Conservation (phyloP, 2,329 filamentous ascomycete genomes). For the Colletotrichum noveboracense region DNA sequence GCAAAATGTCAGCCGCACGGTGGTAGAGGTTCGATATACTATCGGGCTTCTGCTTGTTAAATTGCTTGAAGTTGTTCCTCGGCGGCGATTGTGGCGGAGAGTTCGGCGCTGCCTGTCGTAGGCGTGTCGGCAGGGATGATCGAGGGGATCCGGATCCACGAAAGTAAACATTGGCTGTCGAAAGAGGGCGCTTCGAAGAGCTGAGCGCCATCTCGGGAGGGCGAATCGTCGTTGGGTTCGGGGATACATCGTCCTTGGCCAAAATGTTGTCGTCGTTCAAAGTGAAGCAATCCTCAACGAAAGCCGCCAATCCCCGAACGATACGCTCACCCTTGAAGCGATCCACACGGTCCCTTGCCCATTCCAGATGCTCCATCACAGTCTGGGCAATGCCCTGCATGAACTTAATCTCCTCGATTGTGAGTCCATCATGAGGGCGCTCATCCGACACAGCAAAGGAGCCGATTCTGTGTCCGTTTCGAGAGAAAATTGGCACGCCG, state of each 20-base stretch:
- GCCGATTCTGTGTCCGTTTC: constrained; percentile 60
- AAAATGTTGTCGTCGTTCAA: background rate
- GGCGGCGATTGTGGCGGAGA: background rate
- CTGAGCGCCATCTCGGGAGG: constrained; percentile 10
- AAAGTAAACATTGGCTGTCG: constrained; percentile 7
- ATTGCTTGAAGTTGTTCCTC: background rate
- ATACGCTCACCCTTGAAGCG: constrained; percentile 59
- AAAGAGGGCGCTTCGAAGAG: constrained; percentile 1
- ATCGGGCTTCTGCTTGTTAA: constrained; percentile 21
- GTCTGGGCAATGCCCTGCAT: constrained; percentile 61
- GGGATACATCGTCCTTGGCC: constrained; percentile 1
- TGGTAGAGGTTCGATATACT: constrained; percentile 29
- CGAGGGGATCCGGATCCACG: background rate
- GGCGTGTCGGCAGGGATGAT: background rate
- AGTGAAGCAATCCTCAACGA: constrained; percentile 54
- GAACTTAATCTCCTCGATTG: constrained; percentile 52
- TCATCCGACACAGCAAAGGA: constrained; percentile 65
- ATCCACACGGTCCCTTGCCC: constrained; percentile 55
- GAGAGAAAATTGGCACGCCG: constrained; percentile 63
- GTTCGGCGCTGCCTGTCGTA: background rate
- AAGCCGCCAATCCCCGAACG: constrained; percentile 57
- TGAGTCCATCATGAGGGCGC: constrained; percentile 55
- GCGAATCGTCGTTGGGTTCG: background rate
- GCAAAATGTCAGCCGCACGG: constrained; percentile 32
- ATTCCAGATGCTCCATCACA: constrained; percentile 67